phyloP scores from a whole-genome alignment of 768 basidiomycete species.

The Saitozyma sp. region DNA sequence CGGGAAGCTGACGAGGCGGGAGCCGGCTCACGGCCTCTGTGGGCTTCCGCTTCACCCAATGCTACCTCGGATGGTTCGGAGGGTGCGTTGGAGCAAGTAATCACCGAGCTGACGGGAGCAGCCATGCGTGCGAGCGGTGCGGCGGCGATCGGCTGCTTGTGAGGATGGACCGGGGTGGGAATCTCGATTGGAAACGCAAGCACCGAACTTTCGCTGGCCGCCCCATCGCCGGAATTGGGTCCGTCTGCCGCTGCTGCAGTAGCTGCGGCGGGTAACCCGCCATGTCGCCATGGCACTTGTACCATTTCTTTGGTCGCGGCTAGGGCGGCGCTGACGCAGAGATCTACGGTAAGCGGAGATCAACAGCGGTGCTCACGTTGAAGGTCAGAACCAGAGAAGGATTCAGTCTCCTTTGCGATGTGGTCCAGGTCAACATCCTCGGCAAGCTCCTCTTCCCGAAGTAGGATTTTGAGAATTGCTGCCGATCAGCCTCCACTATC shows the following conservation, averaged over 20 bases:
- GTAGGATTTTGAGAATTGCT: conserved; percentile 85
- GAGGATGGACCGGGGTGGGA: no score
- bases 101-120: no score
- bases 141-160: no score
- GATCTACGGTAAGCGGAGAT: conserved; percentile 58
- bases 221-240: no score
- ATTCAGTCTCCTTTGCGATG: conserved; percentile 50
- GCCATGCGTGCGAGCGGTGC: no score
- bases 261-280: neutral
- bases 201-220: no score
- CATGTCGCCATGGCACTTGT: conserved; percentile 68
- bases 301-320: conserved; percentile 86
- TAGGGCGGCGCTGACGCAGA: conserved; percentile 88
- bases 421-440: conserved; percentile 41
- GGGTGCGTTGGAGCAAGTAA: no score
- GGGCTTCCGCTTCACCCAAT: no score
- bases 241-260: neutral
- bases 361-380: conserved; percentile 66
- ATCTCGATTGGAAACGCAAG: no score
- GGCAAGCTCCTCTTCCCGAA: conserved; percentile 71
- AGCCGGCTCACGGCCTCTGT: no score
- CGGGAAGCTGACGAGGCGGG: no score
- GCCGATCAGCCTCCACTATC: conserved; percentile 8
- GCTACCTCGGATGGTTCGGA: no score
- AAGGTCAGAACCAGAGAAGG: conserved; percentile 90